Evolutionary conservation across 805 yeast species (phyloP).

Genomic region (Ascoidea asiatica): DNA sequence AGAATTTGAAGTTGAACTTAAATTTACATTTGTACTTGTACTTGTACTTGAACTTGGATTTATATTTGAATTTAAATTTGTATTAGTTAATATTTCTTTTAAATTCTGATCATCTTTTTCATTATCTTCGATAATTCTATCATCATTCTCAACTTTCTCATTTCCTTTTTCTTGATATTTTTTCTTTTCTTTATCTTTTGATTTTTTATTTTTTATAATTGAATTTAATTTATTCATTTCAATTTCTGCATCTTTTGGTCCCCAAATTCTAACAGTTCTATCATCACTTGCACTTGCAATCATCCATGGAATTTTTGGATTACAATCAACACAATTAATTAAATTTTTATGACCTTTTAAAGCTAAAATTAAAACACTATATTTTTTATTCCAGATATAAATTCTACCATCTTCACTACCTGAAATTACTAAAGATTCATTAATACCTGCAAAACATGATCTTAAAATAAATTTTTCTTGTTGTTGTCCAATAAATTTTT

Average conservation of each 20-base stretch:
- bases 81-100: not conserved
- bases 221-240: not conserved
- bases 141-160: not conserved
- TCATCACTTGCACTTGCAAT: constrained; percentile 88
- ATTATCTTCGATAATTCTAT: not conserved
- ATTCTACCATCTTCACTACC: constrained; percentile 77
- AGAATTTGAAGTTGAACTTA: not conserved
- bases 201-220: not conserved
- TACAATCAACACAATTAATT: constrained; percentile 77
- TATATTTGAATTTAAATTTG: not conserved
- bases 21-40: not conserved
- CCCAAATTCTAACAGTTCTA: constrained; percentile 56
- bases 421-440: constrained; percentile 58
- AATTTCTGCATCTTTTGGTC: constrained; percentile 11
- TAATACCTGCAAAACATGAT: constrained; percentile 61
- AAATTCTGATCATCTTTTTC: not conserved
- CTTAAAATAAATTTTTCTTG: constrained; percentile 61
- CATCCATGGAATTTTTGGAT: constrained; percentile 27
- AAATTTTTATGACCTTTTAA: constrained; percentile 50
- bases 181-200: not conserved
- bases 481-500: constrained; percentile 58
- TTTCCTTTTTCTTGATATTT: not conserved
- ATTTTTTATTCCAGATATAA: constrained; percentile 65
- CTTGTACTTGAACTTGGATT: not conserved
- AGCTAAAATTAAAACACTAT: constrained; percentile 50